A percentile compares a stretch with the other conserved stretches of the same genome.
Evolutionary conservation across 129 eudicot species (phyloP).

Genomic region (Daucus carota): DH1_v3.0 NC_030384.2:37289501-37290000

Average conservation of each 20-base stretch:
- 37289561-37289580: not conserved
- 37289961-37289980: not conserved
- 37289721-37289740: not conserved
- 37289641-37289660: not conserved
- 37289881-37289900: not conserved
- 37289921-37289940: not conserved
- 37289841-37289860: not conserved
- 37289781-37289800: not conserved
- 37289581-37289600: not conserved
- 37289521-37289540: not conserved
- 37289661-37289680: not conserved
- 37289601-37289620: not conserved
- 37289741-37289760: not conserved
- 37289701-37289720: not conserved
- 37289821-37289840: not conserved
- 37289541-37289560: not conserved
- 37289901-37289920: not conserved
- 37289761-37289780: not conserved
- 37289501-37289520: not conserved
- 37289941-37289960: not conserved
- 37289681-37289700: not conserved
- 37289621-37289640: not conserved
- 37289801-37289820: too few species aligned
- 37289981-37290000: not conserved
- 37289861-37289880: not conserved